phyloP scores from a whole-genome alignment of 139 green algal genomes.

The Ostreobium quekettii region DNA sequence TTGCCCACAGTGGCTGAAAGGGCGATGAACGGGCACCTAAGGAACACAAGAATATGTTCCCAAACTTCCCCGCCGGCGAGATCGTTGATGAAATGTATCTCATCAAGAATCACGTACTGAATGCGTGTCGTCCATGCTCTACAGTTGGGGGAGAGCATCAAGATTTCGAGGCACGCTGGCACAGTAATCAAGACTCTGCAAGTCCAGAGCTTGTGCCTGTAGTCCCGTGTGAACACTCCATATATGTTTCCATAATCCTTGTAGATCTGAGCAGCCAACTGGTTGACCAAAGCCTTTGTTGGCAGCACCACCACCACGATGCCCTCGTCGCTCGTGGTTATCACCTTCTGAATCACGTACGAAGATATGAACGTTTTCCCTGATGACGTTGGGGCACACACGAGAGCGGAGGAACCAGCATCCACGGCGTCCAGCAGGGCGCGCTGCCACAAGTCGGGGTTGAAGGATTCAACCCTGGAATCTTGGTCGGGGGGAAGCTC shows the following conservation, averaged over 20 bases:
- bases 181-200: constrained; percentile 44
- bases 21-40: constrained; percentile 42
- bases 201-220: constrained; percentile 23
- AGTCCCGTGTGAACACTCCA: constrained; percentile 40
- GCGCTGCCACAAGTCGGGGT: constrained; percentile 29
- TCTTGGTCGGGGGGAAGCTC: constrained; percentile 10
- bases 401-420: constrained; percentile 28
- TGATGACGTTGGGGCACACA: constrained; percentile 38
- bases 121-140: constrained; percentile 24
- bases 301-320: constrained; percentile 37
- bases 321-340: constrained; percentile 16
- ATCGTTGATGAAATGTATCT: constrained; percentile 48
- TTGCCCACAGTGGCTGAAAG: constrained; percentile 54
- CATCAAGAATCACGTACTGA: constrained; percentile 41
- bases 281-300: constrained; percentile 48
- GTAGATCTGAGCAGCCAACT: constrained; percentile 36
- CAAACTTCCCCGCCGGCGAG: constrained; percentile 24
- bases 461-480: constrained; percentile 22
- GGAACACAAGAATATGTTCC: constrained; percentile 17
- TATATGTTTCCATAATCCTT: constrained; percentile 29
- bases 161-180: constrained; percentile 44
- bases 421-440: constrained; percentile 39
- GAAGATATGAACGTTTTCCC: constrained; percentile 52
- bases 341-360: constrained; percentile 38
- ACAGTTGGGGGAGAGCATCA: constrained; percentile 31